These are phyloP conservation scores for Puccinia polysora DNA, from an alignment of 1,284 basidiomycete genomes.

Conservation along the genomic window DNA sequence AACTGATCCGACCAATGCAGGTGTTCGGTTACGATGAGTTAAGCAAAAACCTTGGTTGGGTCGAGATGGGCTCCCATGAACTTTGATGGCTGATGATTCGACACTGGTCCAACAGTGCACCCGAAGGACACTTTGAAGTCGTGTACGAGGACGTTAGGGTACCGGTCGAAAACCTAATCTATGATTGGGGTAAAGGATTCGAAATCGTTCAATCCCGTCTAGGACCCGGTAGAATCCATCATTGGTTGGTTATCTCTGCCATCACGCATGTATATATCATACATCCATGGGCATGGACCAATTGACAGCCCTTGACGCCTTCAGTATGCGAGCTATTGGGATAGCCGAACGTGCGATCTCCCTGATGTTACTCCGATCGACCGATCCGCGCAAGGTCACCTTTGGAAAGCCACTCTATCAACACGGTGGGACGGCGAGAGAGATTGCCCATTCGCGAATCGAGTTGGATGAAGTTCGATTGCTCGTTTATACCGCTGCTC, in stretches of 20 bases:
- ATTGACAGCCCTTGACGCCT: no score
- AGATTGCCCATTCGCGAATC: constrained; percentile 84
- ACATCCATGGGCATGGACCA: no score
- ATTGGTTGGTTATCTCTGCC: constrained; percentile 59
- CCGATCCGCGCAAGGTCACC: constrained; percentile 80
- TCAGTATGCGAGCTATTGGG: constrained; percentile 83
- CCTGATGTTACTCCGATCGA: constrained; percentile 82
- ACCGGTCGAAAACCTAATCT: constrained; percentile 72
- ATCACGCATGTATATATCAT: background rate
- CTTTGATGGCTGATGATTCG: background rate
- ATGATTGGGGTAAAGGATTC: constrained; percentile 89
- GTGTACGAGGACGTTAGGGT: constrained; percentile 90
- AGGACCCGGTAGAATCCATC: constrained; percentile 92
- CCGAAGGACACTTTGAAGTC: constrained; percentile 82
- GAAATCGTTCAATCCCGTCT: constrained; percentile 97
- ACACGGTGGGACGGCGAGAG: constrained; percentile 83
- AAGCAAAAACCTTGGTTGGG: background rate
- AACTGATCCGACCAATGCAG: constrained; percentile 80
- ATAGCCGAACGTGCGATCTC: constrained; percentile 79
- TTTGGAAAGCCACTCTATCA: constrained; percentile 88
- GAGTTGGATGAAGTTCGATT: constrained; percentile 84
- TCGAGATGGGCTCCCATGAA: background rate
- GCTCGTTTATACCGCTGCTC: constrained; percentile 85
- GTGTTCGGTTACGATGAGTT: constrained; percentile 58
- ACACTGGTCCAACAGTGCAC: constrained; percentile 48